phyloP scores from a whole-genome alignment of 2,329 filamentous ascomycete genomes.

The Huntiella abstrusa region DNA sequence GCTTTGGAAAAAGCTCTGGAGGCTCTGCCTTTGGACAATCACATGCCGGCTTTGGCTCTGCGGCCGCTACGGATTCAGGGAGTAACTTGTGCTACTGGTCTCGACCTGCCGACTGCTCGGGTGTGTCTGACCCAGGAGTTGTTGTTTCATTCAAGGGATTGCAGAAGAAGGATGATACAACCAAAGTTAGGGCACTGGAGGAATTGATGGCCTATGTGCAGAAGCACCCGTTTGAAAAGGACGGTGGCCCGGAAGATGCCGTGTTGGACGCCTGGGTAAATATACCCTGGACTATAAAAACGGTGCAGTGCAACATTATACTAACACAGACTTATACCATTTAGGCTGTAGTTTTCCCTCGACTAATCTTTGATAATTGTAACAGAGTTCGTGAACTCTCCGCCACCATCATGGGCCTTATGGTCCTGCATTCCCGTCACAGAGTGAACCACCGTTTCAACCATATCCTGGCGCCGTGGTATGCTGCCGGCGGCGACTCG shows the following conservation, averaged over 20 bases:
- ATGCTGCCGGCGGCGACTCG: conserved; percentile 72
- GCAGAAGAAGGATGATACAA: conserved; percentile 80
- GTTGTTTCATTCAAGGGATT: conserved; percentile 87
- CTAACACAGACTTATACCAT: not conserved
- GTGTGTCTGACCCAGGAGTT: conserved; percentile 60
- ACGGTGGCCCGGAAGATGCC: conserved; percentile 54
- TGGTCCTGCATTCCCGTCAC: conserved; percentile 50
- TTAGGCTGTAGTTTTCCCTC: conserved; percentile 69
- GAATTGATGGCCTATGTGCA: conserved; percentile 53
- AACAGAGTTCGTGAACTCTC: conserved; percentile 58
- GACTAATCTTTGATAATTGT: conserved; percentile 36
- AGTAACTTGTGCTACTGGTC: conserved; percentile 59
- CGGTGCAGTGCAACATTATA: not conserved
- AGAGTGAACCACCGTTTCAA: conserved; percentile 66
- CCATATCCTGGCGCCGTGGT: conserved; percentile 69
- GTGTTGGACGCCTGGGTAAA: conserved; percentile 74
- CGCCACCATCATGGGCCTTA: not conserved
- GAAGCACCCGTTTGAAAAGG: conserved; percentile 30
- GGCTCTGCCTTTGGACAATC: conserved; percentile 3
- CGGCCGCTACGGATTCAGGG: conserved; percentile 22
- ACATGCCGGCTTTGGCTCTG: conserved; percentile 21
- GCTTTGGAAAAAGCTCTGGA: conserved; percentile 3
- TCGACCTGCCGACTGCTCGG: conserved; percentile 64
- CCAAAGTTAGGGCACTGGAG: conserved; percentile 77
- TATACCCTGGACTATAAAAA: not conserved